Base-by-base conservation (phyloP, 768 basidiomycete species). In the Scleroderma bovista region DNA sequence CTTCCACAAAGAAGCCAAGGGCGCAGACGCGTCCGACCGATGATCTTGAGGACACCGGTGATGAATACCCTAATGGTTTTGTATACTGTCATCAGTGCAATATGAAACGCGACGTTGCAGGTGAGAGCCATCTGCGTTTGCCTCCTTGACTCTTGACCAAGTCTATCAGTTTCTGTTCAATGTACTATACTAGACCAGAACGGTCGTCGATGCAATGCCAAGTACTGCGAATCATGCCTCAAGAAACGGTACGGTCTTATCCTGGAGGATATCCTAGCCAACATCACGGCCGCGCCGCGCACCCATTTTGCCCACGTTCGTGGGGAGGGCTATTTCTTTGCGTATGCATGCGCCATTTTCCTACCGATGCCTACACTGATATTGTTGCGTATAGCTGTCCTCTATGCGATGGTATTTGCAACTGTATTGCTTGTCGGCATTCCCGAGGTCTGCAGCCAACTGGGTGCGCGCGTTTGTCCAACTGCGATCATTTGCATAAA, bases 61-160 rank as follows among this genome's bases (percentile, higher is more conserved):
- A 68, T 17, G 66, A 70, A 34, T 64, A 56, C 50, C 70, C 72
- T 32, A 67, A 66, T 23, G 75, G 58, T 59, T 73, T 62, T 43
- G 65, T 79, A 44, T 78, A 81, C 55, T 89, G 88, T 55, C 88
- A 88, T 62, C 86, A 88, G 59, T 88, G 88, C 65, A 73, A 72
- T 53, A 76, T 75, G 60, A 85, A 83, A 56, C 78, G 80, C 45
- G 80, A 79, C 55, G 60, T 63, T 24, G 60, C 68, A 41, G 68
- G 86, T 84, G 41, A 45, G 73, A 59, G 26, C 49, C 29, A 33
- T 42, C 23, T 47, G 12, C 29, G 11, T 23, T 29, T 3, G n/a
- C 31, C 22, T n/a, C 32, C 13, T 17, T 23, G 36, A 39, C 11
- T 39, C 34, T 39, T 13, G 34, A 22, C 26, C 26, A 29, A 29